phyloP scores from a whole-genome alignment of 306 rosid genomes.

The Crotalaria pallida region DNA sequence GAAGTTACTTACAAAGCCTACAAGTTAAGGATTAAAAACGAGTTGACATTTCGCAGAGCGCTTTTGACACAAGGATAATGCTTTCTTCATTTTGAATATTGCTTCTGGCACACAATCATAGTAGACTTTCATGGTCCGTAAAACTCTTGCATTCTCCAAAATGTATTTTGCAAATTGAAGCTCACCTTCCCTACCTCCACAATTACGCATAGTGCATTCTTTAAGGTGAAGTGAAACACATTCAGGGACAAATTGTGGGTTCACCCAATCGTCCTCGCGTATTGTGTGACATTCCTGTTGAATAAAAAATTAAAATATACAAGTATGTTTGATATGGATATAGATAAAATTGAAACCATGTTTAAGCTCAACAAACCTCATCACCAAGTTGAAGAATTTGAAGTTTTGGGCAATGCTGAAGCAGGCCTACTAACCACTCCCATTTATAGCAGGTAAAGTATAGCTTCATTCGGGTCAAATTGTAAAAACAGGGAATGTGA shows the following conservation, averaged over 20 bases:
- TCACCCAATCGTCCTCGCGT: not conserved
- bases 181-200: not conserved
- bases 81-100: no score
- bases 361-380: not conserved
- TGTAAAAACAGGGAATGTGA: not conserved
- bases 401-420: not conserved
- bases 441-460: accelerated
- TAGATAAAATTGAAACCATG: not conserved
- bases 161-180: not conserved
- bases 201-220: not conserved
- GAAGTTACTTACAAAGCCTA: no score
- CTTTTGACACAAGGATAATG: no score
- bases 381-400: not conserved
- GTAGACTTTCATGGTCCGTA: not conserved
- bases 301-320: not conserved
- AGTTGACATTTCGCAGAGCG: no score
- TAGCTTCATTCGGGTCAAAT: not conserved
- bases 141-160: not conserved
- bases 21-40: no score
- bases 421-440: not conserved
- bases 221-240: not conserved
- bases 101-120: no score
- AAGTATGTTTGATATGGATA: no score
- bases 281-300: not conserved
- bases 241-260: not conserved